Base-by-base conservation (phyloP, 73 alveolate genomes). In the Paramecium biaurelia region DNA sequence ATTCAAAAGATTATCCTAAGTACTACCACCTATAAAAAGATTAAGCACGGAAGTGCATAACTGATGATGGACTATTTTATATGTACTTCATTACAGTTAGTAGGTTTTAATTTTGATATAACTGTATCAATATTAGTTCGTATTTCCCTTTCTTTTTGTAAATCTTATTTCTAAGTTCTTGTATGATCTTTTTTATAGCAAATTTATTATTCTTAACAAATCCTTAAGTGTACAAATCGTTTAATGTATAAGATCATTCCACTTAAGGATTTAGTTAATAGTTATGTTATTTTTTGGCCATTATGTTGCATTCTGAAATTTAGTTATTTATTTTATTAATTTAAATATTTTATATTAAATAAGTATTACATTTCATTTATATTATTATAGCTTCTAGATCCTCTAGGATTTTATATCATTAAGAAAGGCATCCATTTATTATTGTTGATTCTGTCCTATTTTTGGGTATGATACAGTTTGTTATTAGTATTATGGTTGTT, bases 11-110 rank as follows among this genome's bases (percentile, higher is more conserved):
- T 14, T 63, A 63, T 63, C 84, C 9, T 30, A 63, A 30, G 24
- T 63, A 63, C 84, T 63, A 63, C 84, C 84, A 26, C 53, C 84
- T 0, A 23, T 63, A 6, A 63, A 63, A 63, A 63, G 84, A 63
- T 63, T 63, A 63, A 63, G 84, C 84, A 63, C 84, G 0, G 84
- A 63, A 63, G 10, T 26, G 41, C 84, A 63, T 32, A 63, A 63
- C 26, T 24, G 47, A 63, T 63, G 84, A 63, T 63, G 84, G 47
- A 63, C 26, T 63, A 63, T 63, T 63, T 53, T 63, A 63, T 18
- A 26, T 63, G 84, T 63, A 63, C 84, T 24, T 63, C 84, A 63
- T 24, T 63, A n/a, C n/a, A n/a, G n/a, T n/a, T n/a, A n/a, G n/a
- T n/a, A n/a, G n/a, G n/a, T n/a, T n/a, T n/a, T n/a, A n/a, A n/a